These are phyloP conservation scores for Pneumocystis jirovecii DNA, from an alignment of 1,139 yeast species.

Conservation along the genomic window DNA sequence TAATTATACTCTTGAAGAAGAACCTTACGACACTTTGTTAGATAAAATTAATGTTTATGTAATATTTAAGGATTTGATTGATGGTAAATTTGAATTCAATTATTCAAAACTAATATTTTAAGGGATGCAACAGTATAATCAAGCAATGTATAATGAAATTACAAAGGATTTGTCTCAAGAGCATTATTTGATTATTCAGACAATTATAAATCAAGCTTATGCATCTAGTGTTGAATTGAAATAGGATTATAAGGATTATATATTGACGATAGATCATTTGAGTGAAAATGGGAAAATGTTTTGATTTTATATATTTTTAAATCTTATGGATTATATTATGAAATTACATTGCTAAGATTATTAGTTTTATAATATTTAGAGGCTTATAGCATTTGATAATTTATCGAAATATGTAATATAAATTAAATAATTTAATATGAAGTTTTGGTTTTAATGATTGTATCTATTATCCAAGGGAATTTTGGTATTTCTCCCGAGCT, in stretches of 20 bases:
- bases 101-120: constrained; percentile 16
- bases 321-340: background rate
- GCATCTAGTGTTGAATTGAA: background rate
- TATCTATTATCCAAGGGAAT: background rate
- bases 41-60: constrained; percentile 55
- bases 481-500: constrained; percentile 34
- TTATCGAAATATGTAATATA: background rate
- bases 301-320: background rate
- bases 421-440: background rate
- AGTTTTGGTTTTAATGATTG: background rate
- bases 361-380: background rate
- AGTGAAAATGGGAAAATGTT: background rate
- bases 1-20: constrained; percentile 55
- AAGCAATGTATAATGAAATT: constrained; percentile 9
- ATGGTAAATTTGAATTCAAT: background rate
- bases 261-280: background rate
- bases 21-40: constrained; percentile 66
- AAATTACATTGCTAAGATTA: background rate
- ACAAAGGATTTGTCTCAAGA: constrained; percentile 4
- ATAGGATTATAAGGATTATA: background rate
- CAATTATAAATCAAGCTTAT: constrained; percentile 5
- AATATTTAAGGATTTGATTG: constrained; percentile 31
- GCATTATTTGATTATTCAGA: constrained; percentile 6
- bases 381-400: background rate
- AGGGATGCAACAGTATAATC: constrained; percentile 23